Evolutionary conservation across 495 filamentous ascomycete genomes (phyloP), one percentile per base, ranked within the genome.

Genomic region (Penicillium robsamsonii): DNA sequence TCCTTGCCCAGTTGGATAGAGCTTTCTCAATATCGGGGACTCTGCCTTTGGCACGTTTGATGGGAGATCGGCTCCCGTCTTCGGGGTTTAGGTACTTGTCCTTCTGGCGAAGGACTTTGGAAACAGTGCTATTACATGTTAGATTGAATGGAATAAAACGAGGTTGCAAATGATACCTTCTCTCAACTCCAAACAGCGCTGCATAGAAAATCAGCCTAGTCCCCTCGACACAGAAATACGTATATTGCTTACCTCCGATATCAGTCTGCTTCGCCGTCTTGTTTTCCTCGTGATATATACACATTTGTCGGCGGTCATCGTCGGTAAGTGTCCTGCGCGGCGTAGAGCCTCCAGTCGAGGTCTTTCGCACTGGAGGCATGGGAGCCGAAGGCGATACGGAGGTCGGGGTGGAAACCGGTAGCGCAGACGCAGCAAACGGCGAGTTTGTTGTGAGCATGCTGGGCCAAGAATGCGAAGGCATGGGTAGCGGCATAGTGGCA

Each of bases 201-300:
- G 53, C 42, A 46, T 4, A 44, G 37, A 24, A 47, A 30, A 69
- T 75, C 53, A 71, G 65, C 33, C 56, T 59, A 67, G 59, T 55
- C 60, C 50, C 50, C 52, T 61, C 27, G 52, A 24, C 25, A 53
- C 9, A 43, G 46, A 58, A 53, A 44, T 9, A 38, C 35, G 29
- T 51, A 17, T 17, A 17, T 17, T 17, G 50, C 83, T 72, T 79
- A 92, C 89, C 86, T 77, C 94, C 94, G 76, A 99, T 99, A 67
- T 97, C 94, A 22, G 92, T 96, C 72, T 99, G 94, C 75, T 97
- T 96, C n/a, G 89, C 89, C 50, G 83, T 87, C 44, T 93, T 94
- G 66, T 97, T 86, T 63, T 96, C 92, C 68, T 96, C 91, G 65
- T 93, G 89, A 72, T 96, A 99, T 63, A 91, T 80, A 70, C 94